Evolutionary conservation across 495 filamentous ascomycete genomes (phyloP).

Genomic region (Tuber calosporum): DNA sequence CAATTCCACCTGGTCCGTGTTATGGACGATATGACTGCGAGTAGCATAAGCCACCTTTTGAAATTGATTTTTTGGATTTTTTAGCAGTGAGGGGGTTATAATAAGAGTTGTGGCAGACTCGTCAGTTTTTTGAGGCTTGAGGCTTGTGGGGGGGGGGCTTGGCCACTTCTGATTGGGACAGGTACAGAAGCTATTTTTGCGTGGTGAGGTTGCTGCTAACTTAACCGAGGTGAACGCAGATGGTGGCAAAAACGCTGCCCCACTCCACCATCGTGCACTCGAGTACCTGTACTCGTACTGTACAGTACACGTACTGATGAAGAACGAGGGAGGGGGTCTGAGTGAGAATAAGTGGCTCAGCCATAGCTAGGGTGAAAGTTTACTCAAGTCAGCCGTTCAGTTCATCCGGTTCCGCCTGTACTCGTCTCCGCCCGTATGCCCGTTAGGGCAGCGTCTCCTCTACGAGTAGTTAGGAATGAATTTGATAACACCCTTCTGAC

Average conservation of each 20-base stretch:
- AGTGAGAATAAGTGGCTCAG: background rate
- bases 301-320: background rate
- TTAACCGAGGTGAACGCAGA: background rate
- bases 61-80: background rate
- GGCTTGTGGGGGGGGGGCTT: background rate
- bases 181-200: background rate
- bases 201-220: background rate
- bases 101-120: background rate
- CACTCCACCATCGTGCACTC: too few relatives aligned
- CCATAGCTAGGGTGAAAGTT: background rate
- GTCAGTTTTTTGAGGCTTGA: background rate
- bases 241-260: background rate
- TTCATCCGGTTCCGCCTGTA: background rate
- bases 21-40: background rate
- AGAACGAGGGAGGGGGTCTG: background rate
- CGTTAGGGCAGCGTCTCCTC: too few relatives aligned
- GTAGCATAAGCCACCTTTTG: background rate
- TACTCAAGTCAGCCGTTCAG: background rate
- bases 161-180: too few relatives aligned
- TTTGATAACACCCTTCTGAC: too few relatives aligned
- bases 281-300: too few relatives aligned
- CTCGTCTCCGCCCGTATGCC: background rate
- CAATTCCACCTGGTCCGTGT: background rate
- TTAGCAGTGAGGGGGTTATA: background rate
- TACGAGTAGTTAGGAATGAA: too few relatives aligned